Conservation (phyloP, 495 filamentous ascomycete species). For the Daldinia loculata region DNA sequence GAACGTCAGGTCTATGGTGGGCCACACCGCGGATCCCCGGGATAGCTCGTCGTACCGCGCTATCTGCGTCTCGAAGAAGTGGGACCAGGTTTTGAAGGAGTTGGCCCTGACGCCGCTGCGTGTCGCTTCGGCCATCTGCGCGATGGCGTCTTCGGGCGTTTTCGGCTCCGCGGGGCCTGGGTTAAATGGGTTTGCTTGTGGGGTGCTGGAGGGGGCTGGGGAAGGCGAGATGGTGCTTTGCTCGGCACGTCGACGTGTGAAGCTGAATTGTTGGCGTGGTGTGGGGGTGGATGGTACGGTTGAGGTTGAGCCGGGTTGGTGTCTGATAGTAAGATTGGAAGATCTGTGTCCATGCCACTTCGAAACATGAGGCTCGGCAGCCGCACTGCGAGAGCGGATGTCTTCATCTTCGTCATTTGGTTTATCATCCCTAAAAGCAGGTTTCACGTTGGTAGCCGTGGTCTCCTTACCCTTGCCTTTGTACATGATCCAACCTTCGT, state of each 20-base stretch:
- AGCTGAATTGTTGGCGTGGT: background rate
- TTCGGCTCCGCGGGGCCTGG: background rate
- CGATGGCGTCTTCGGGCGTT: background rate
- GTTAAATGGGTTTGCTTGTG: background rate
- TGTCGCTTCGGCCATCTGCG: background rate
- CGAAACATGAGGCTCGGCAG: background rate
- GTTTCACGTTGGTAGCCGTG: background rate
- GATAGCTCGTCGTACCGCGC: background rate
- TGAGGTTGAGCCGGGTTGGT: background rate
- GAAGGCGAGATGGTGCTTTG: background rate
- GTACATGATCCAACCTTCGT: background rate
- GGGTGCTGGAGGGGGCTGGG: background rate
- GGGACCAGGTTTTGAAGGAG: background rate
- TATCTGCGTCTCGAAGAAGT: slow-evolving; percentile 1
- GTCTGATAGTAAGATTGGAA: background rate
- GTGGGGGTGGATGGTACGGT: background rate
- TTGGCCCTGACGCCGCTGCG: background rate
- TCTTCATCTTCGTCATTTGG: background rate
- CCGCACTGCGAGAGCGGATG: background rate
- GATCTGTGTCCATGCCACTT: background rate
- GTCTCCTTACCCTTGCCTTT: background rate
- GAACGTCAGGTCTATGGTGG: background rate
- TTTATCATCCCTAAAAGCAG: background rate
- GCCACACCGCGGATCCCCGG: background rate
- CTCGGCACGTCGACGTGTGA: background rate